phyloP scores from a whole-genome alignment of 352 stramenopile species.

The Pythium phragmiticola region DNA sequence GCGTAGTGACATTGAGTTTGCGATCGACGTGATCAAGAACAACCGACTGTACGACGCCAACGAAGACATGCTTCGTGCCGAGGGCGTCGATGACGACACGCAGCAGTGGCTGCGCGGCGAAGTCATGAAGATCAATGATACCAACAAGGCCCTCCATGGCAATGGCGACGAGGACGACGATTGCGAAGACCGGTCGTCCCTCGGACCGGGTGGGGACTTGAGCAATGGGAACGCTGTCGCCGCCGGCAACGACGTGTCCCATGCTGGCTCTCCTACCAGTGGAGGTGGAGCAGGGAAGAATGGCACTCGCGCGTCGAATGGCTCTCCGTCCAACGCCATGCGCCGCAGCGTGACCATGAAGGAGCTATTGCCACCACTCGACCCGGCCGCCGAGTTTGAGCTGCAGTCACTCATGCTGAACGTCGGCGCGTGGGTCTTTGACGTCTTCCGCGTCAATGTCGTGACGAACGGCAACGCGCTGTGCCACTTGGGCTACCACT shows the following conservation, averaged over 20 bases:
- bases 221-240: slow-evolving; percentile 11
- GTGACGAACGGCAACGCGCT: slow-evolving; percentile 73
- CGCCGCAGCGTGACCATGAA: slow-evolving; percentile 56
- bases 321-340: slow-evolving; percentile 8
- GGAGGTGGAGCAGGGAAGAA: too few species aligned
- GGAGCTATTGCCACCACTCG: slow-evolving; percentile 54
- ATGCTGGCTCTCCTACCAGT: neutral
- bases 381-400: slow-evolving; percentile 64
- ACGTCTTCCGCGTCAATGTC: slow-evolving; percentile 72
- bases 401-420: slow-evolving; percentile 62
- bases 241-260: slow-evolving; percentile 7
- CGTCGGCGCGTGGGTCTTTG: slow-evolving; percentile 65
- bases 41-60: slow-evolving; percentile 83
- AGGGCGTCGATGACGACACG: slow-evolving; percentile 77
- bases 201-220: slow-evolving; percentile 7
- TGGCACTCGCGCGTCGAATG: neutral
- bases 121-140: slow-evolving; percentile 70
- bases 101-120: slow-evolving; percentile 84
- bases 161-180: too few species aligned
- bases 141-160: slow-evolving; percentile 50
- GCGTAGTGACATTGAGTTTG: slow-evolving; percentile 69
- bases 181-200: slow-evolving; percentile 23
- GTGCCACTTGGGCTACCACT: slow-evolving; percentile 71
- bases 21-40: slow-evolving; percentile 86
- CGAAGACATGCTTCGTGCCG: slow-evolving; percentile 56